A percentile compares a stretch with the other conserved stretches of the same genome.
These are phyloP conservation scores for Poa pratensis DNA, from an alignment of 176 grass and related monocot genomes.

Conservation along the genomic window DNA sequence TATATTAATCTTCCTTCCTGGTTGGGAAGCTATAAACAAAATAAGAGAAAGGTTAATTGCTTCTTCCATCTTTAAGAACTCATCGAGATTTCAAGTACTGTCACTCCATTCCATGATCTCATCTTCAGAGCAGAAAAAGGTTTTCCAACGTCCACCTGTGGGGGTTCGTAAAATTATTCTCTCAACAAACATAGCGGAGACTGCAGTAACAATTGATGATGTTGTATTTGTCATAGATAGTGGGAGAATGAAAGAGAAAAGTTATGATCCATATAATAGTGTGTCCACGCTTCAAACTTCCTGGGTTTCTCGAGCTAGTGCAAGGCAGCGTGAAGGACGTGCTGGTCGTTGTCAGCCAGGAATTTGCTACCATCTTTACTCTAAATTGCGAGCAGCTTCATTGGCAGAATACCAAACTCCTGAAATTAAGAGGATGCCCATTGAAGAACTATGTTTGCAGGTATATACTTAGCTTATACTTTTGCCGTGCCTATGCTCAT, in stretches of 20 bases:
- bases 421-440: constrained; percentile 97
- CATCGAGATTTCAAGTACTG: constrained; percentile 75
- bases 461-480: constrained; percentile 49
- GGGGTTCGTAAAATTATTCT: constrained; percentile 96
- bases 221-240: constrained; percentile 92
- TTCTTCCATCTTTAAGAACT: constrained; percentile 68
- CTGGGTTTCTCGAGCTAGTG: constrained; percentile 94
- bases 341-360: constrained; percentile 93
- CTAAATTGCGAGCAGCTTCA: constrained; percentile 77
- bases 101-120: constrained; percentile 97
- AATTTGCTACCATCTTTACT: constrained; percentile 94
- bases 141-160: constrained; percentile 68
- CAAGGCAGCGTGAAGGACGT: constrained; percentile 88
- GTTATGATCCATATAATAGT: constrained; percentile 97
- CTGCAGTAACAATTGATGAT: constrained; percentile 96
- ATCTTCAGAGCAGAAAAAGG: constrained; percentile 87
- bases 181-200: constrained; percentile 98
- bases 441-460: constrained; percentile 97
- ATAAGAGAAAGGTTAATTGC: constrained; percentile 74
- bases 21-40: constrained; percentile 98
- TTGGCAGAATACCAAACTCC: constrained; percentile 82
- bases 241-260: constrained; percentile 99
- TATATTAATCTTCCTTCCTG: constrained; percentile 92
- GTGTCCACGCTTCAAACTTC: constrained; percentile 95
- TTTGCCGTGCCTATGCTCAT: constrained; percentile 21